A percentile compares a stretch with the other conserved stretches of the same genome.
These are phyloP conservation scores for Pseudogymnoascus pannorum DNA, from an alignment of 2,329 filamentous ascomycete species.

Conservation along the genomic window DNA sequence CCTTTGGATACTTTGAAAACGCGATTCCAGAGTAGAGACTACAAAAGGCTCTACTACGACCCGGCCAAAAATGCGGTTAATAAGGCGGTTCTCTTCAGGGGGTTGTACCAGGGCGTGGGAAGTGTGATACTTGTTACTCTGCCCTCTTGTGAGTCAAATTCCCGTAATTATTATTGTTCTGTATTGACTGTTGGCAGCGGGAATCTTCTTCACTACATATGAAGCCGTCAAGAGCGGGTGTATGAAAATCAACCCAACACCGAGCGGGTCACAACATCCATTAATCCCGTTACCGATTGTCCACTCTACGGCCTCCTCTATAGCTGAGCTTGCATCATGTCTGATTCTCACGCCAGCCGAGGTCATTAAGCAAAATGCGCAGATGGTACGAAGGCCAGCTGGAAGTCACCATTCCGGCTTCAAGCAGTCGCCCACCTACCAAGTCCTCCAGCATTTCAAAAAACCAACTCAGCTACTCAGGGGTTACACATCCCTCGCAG, in stretches of 20 bases:
- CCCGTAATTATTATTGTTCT: neutral
- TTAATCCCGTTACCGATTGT: conserved; percentile 63
- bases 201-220: conserved; percentile 85
- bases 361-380: conserved; percentile 89
- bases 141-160: conserved; percentile 58
- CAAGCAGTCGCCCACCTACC: conserved; percentile 42
- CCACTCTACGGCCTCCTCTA: conserved; percentile 65
- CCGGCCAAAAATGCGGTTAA: conserved; percentile 46
- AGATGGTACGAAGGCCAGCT: conserved; percentile 55
- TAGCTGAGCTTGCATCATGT: conserved; percentile 78
- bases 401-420: conserved; percentile 35
- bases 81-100: conserved; percentile 53
- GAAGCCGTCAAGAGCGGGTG: conserved; percentile 66
- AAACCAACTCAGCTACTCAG: conserved; percentile 50
- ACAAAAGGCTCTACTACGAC: conserved; percentile 58
- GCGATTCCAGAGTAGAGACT: conserved; percentile 71
- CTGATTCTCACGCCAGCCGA: conserved; percentile 82
- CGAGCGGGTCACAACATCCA: conserved; percentile 47
- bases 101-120: conserved; percentile 80
- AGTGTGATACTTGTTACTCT: conserved; percentile 79
- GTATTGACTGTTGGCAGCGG: conserved; percentile 45
- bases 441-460: conserved; percentile 50
- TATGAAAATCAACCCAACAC: conserved; percentile 40
- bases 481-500: conserved; percentile 75
- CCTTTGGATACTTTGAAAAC: conserved; percentile 89